These are phyloP conservation scores for Ophiostoma ulmi DNA, from an alignment of 2,329 filamentous ascomycete genomes.

Conservation along the genomic window DNA sequence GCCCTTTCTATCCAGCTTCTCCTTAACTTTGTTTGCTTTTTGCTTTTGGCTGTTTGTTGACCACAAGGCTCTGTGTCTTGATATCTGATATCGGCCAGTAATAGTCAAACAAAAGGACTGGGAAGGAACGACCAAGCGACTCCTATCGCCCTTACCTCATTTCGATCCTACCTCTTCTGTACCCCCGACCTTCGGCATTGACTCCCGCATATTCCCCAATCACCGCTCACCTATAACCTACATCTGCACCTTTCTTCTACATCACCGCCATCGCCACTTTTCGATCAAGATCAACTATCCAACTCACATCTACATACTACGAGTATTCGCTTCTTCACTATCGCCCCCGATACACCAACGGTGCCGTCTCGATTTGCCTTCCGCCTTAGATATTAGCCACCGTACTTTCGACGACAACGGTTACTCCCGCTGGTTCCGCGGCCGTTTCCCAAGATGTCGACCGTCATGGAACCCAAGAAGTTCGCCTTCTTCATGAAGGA, in stretches of 20 bases:
- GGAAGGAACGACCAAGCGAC: constrained; percentile 18
- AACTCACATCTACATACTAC: not conserved
- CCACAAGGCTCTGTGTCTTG: constrained; percentile 12
- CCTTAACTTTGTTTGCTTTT: constrained; percentile 8
- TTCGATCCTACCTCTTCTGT: constrained; percentile 1
- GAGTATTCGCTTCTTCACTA: not conserved
- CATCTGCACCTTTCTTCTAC: constrained; percentile 1
- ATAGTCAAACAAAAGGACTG: constrained; percentile 21
- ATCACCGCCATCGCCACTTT: not conserved
- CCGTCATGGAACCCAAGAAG: constrained; percentile 28
- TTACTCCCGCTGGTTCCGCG: constrained; percentile 1
- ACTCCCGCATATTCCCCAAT: not conserved
- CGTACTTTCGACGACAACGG: constrained; percentile 8
- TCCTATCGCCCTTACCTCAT: constrained; percentile 10
- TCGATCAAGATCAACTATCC: not conserved
- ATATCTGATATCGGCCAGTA: constrained; percentile 18
- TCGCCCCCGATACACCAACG: not conserved
- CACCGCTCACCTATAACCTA: not conserved
- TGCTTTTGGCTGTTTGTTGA: not conserved
- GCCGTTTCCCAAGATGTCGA: constrained; percentile 16
- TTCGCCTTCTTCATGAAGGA: constrained; percentile 28
- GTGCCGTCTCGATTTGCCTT: too few relatives aligned
- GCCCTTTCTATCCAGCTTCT: constrained; percentile 1
- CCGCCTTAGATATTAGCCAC: constrained; percentile 3
- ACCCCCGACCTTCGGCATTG: not conserved